These are phyloP conservation scores for Trichocladium uniseriatum DNA, from an alignment of 495 filamentous ascomycete genomes.

Conservation along the genomic window DNA sequence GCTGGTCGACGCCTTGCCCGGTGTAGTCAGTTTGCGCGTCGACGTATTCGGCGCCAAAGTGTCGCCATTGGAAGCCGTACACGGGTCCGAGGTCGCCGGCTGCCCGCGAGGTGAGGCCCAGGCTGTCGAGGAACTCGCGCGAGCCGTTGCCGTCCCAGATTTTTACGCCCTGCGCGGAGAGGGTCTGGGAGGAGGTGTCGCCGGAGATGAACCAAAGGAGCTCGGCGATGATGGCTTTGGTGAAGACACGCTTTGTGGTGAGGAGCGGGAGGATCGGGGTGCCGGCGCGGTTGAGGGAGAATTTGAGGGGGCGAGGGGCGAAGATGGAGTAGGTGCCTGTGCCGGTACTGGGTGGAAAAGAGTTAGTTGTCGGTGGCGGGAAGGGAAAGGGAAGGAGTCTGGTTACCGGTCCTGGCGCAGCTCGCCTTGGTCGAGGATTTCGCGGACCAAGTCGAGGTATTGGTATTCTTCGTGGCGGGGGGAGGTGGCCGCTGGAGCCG, in stretches of 20 bases:
- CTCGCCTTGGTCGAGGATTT: constrained; percentile 25
- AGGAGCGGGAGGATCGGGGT: constrained; percentile 74
- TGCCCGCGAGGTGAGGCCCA: constrained; percentile 68
- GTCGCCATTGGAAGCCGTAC: constrained; percentile 98
- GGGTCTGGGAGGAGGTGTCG: constrained; percentile 63
- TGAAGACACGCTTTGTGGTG: constrained; percentile 94
- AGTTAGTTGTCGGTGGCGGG: neutral
- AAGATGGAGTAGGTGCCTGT: constrained; percentile 88
- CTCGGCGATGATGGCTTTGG: constrained; percentile 81
- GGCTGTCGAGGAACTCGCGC: constrained; percentile 74
- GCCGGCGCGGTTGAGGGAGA: constrained; percentile 58
- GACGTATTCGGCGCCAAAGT: constrained; percentile 85
- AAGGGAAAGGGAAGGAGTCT: neutral
- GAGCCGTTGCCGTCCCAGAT: constrained; percentile 98
- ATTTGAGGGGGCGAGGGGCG: constrained; percentile 75
- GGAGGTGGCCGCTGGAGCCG: neutral
- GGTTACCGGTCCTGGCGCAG: constrained; percentile 23
- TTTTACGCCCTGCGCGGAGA: constrained; percentile 71
- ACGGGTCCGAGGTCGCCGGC: constrained; percentile 90
- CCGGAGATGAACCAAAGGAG: constrained; percentile 94
- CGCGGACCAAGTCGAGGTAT: constrained; percentile 26
- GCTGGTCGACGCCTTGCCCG: constrained; percentile 83
- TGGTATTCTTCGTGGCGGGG: constrained; percentile 24
- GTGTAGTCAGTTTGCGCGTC: constrained; percentile 75
- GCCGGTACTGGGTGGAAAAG: constrained; percentile 53